These are phyloP conservation scores for Penicillium sclerotiorum DNA, from an alignment of 2,329 filamentous ascomycete genomes.

Conservation along the genomic window DNA sequence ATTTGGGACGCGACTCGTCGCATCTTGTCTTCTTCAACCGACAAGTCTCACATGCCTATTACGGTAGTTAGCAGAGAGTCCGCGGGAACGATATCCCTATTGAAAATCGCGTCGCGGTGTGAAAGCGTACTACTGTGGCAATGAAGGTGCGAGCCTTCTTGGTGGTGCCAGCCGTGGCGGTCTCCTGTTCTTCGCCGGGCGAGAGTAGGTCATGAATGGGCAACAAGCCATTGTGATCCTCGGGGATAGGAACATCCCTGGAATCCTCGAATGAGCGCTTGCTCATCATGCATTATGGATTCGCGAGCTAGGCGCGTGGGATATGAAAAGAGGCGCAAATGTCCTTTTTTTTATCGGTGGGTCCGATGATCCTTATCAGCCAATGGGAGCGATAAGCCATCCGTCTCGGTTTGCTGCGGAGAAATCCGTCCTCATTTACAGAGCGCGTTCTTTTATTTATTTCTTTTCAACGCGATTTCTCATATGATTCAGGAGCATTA, in stretches of 20 bases:
- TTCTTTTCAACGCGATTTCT: too few species aligned
- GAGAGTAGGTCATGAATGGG: constrained; percentile 40
- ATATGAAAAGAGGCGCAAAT: not conserved
- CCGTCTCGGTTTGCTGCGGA: too few species aligned
- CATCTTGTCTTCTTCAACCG: constrained; percentile 58
- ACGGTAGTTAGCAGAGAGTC: not conserved
- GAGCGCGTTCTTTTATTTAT: too few species aligned
- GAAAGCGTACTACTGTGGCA: constrained; percentile 38
- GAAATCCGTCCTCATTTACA: too few species aligned
- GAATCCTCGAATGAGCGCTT: constrained; percentile 40
- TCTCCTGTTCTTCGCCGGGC: constrained; percentile 34
- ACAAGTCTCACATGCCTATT: constrained; percentile 57
- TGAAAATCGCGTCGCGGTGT: not conserved
- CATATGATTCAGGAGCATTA: too few species aligned
- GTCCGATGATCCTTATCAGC: too few species aligned
- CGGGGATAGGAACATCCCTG: constrained; percentile 27
- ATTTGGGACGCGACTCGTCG: constrained; percentile 57
- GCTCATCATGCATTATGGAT: constrained; percentile 40
- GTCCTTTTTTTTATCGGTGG: constrained; percentile 9
- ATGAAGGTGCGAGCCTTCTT: constrained; percentile 45
- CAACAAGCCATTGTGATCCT: constrained; percentile 31
- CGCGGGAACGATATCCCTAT: not conserved
- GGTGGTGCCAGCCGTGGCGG: constrained; percentile 21
- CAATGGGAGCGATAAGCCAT: too few species aligned
- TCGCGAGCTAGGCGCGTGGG: not conserved